Base-by-base conservation (phyloP, 345 rosid species). In the Adansonia digitata region DNA sequence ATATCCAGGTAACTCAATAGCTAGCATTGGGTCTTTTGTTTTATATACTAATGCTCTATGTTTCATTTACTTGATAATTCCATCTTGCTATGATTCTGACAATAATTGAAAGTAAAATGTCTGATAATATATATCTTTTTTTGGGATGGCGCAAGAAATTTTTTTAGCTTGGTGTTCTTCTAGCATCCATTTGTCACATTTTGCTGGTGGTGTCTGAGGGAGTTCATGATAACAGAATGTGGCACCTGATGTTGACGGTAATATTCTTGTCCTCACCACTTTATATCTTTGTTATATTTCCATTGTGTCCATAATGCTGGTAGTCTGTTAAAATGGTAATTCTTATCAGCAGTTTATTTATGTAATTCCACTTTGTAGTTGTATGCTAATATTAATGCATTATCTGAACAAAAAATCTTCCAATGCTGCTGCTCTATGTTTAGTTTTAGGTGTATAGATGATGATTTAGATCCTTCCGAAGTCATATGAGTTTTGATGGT, bases 181-280 rank as follows among this genome's bases (percentile, higher is more conserved):
- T 92, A 45, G 84, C 93, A 61, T 92, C 97, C 61, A 82, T 92
- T 82, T 92, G 97, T 82, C 95, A 90, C 74, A 77, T 92, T 75
- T 72, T 92, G 86, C 84, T 92, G 82, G 91, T 90, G 77, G 91
- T 92, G 53, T 90, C 92, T 49, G 97, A 92, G 68, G 95, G 95
- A 73, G 84, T 89, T 77, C 91, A 88, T 76, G 90, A 87, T 77
- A 74, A 81, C 75, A 85, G 78, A 73, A 84, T 89, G 88, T 85
- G 95, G 94, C 86, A 52, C 27, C 79, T 92, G 71, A 81, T 92
- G 90, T 79, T 77, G 17, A 88, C 88, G 88, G 97, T 92, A 90
- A 24, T 61, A 5, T 49, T 43, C 74, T 51, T 73, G 60, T 64
- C 78, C 75, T 57, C 45, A 61, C 63, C 60, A 22, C 60, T 46